phyloP scores from a whole-genome alignment of 495 filamentous ascomycete species.

The Aspergillus saccharolyticus region DNA sequence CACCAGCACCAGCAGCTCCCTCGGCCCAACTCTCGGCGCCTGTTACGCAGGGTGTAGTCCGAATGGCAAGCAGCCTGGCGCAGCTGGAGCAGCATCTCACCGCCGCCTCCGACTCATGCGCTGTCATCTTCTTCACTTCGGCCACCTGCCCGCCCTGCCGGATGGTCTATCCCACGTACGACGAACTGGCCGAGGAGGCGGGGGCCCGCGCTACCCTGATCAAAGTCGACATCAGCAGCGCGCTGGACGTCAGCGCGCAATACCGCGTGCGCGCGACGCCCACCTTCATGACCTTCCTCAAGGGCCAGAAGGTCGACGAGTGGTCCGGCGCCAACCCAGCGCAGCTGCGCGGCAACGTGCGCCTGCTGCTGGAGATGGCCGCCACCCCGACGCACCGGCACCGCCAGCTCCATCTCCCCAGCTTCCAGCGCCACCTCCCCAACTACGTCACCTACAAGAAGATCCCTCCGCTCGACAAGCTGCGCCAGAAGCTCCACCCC shows the following conservation, averaged over 20 bases:
- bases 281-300: conserved; percentile 85
- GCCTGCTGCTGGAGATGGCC: conserved; percentile 69
- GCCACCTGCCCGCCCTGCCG: conserved; percentile 83
- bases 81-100: conserved; percentile 59
- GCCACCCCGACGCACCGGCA: conserved; percentile 77
- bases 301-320: conserved; percentile 67
- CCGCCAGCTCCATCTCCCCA: conserved; percentile 61
- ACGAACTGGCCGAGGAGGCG: conserved; percentile 70
- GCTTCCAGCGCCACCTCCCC: conserved; percentile 55
- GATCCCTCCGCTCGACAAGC: conserved; percentile 76
- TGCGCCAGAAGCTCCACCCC: conserved; percentile 65
- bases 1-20: conserved; percentile 6
- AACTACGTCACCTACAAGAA: conserved; percentile 72
- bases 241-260: conserved; percentile 57
- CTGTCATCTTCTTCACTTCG: conserved; percentile 90
- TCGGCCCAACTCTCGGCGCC: conserved; percentile 13
- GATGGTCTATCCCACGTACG: conserved; percentile 75
- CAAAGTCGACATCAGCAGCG: conserved; percentile 72
- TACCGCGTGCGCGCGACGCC: conserved; percentile 75
- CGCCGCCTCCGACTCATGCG: conserved; percentile 58
- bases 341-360: conserved; percentile 66
- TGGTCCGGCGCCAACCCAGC: conserved; percentile 74
- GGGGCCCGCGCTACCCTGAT: conserved; percentile 67
- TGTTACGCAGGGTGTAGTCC: conserved; percentile 30
- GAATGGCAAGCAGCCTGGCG: conserved; percentile 46